Evolutionary conservation across 768 basidiomycete species (phyloP).

Genomic region (Suillus discolor): DNA sequence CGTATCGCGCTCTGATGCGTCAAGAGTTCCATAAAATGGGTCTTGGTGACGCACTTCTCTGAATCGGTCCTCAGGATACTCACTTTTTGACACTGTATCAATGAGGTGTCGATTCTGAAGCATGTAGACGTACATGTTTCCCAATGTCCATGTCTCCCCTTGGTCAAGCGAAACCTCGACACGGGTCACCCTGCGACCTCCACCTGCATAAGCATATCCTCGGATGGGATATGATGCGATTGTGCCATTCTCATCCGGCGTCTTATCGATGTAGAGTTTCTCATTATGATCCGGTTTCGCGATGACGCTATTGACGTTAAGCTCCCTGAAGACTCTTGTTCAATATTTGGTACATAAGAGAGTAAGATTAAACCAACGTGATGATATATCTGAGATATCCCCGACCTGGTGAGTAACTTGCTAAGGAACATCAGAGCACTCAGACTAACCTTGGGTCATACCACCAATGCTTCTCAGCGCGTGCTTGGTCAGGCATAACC

Average conservation of each 20-base stretch:
- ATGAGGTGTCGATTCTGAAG: neutral
- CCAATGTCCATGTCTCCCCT: constrained; percentile 50
- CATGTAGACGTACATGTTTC: constrained; percentile 33
- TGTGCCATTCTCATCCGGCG: constrained; percentile 11
- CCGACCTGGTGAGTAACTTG: constrained; percentile 1
- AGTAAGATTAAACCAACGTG: constrained; percentile 26
- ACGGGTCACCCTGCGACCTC: constrained; percentile 57
- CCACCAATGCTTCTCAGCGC: constrained; percentile 57
- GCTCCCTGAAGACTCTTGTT: constrained; percentile 48
- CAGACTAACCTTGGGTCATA: constrained; percentile 44
- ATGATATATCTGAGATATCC: constrained; percentile 32
- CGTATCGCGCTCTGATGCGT: constrained; percentile 48
- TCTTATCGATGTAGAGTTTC: constrained; percentile 25
- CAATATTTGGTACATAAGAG: constrained; percentile 9
- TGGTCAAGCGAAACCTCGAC: constrained; percentile 61
- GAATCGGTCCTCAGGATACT: constrained; percentile 55
- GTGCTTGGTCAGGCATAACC: constrained; percentile 52
- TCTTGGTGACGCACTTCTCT: constrained; percentile 39
- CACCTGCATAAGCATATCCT: constrained; percentile 67
- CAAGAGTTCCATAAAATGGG: constrained; percentile 50
- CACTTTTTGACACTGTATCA: constrained; percentile 17
- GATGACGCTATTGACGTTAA: constrained; percentile 63
- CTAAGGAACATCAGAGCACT: constrained; percentile 2
- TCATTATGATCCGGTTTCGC: constrained; percentile 60
- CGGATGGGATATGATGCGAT: constrained; percentile 40